A percentile compares a stretch with the other conserved stretches of the same genome.
Conservation (phyloP, 257 asterid species). For the Ophiorrhiza pumila region DNA sequence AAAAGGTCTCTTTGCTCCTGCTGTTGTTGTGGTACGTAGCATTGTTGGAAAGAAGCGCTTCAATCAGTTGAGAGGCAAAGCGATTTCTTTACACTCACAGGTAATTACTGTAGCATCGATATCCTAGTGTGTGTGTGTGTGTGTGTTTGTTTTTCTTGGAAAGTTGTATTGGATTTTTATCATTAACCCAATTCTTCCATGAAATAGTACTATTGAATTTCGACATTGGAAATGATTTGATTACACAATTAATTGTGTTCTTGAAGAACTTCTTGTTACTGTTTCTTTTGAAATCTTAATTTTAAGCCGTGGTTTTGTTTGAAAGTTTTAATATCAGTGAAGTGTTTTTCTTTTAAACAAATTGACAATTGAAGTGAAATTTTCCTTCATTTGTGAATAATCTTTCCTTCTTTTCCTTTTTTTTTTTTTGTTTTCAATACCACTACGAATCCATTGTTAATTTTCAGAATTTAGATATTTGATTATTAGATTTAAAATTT, state of each 20-base stretch:
- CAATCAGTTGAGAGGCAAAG: constrained; percentile 91
- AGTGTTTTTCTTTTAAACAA: too few relatives aligned
- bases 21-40: constrained; percentile 58
- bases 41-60: constrained; percentile 82
- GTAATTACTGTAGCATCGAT: constrained; percentile 21
- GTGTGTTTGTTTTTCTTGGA: neutral
- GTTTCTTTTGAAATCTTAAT: too few relatives aligned
- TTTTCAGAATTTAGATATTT: too few relatives aligned
- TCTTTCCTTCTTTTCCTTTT: neutral
- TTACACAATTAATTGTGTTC: too few relatives aligned
- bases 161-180: neutral
- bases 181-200: neutral
- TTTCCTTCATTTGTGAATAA: neutral
- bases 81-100: constrained; percentile 97
- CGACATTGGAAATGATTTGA: too few relatives aligned
- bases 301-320: neutral
- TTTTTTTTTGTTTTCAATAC: neutral
- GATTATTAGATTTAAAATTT: too few relatives aligned
- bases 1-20: constrained; percentile 82
- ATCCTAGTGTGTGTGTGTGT: neutral
- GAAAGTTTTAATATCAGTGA: neutral
- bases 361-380: neutral
- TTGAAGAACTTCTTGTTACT: too few relatives aligned
- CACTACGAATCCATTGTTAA: too few relatives aligned
- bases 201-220: neutral